phyloP scores from a whole-genome alignment of 2,329 filamentous ascomycete genomes.

The Tolypocladium tropicale region DNA sequence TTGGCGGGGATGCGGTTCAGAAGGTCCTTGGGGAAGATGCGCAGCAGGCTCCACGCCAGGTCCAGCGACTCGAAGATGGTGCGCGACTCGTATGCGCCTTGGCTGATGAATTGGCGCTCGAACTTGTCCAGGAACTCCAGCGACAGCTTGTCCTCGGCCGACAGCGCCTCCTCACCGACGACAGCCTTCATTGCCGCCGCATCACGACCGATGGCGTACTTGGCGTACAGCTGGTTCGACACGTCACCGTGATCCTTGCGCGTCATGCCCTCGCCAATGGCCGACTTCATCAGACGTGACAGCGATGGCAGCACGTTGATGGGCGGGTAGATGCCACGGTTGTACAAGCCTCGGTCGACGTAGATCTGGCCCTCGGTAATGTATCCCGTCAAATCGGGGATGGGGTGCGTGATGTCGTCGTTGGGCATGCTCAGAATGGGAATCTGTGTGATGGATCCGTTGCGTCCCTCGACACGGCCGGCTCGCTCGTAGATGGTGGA shows the following conservation, averaged over 20 bases:
- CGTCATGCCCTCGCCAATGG: constrained; percentile 94
- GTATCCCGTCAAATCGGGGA: constrained; percentile 96
- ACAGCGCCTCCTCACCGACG: constrained; percentile 94
- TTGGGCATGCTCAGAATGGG: constrained; percentile 99
- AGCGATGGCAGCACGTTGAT: constrained; percentile 98
- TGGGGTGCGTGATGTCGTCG: constrained; percentile 98
- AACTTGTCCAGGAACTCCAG: constrained; percentile 98
- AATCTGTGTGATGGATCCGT: constrained; percentile 98
- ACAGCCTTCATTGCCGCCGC: constrained; percentile 99
- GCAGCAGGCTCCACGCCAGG: constrained; percentile 88
- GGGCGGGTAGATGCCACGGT: constrained; percentile 96
- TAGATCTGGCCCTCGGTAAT: constrained; percentile 99
- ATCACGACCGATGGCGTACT: constrained; percentile 98
- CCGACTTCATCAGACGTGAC: constrained; percentile 99
- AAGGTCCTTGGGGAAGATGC: constrained; percentile 96
- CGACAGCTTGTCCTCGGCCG: constrained; percentile 91
- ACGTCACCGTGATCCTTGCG: constrained; percentile 96
- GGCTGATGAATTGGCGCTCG: constrained; percentile 86
- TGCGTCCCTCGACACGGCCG: constrained; percentile 91
- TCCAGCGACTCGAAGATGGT: constrained; percentile 91
- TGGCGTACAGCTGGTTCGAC: constrained; percentile 98
- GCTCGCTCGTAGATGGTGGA: constrained; percentile 99
- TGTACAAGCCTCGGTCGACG: constrained; percentile 84
- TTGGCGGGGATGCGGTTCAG: constrained; percentile 90
- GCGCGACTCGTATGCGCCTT: constrained; percentile 86